Conservation (phyloP, 2,329 filamentous ascomycete species). For the Ceratocystis diversiconidia region DNA sequence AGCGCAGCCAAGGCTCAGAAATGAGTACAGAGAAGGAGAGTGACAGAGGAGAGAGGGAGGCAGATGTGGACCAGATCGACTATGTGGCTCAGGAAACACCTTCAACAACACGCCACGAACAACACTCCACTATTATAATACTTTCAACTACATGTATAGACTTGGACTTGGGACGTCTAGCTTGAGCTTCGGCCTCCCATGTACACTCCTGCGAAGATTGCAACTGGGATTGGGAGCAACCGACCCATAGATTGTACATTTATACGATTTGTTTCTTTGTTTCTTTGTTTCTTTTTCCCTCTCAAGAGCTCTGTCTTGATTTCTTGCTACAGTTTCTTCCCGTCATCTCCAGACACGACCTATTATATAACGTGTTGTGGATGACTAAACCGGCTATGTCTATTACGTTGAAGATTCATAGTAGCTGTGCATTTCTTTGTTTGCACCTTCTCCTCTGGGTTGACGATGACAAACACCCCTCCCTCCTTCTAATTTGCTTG, state of each 20-base stretch:
- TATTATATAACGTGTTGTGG: too few relatives aligned
- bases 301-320: too few relatives aligned
- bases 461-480: neutral
- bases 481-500: neutral
- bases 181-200: neutral
- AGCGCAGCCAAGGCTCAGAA: slow-evolving; percentile 16
- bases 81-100: neutral
- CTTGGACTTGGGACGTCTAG: neutral
- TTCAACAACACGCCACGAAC: slow-evolving; percentile 3
- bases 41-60: neutral
- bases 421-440: neutral
- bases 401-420: neutral
- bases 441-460: neutral
- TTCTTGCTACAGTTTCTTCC: too few relatives aligned
- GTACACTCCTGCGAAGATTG: neutral
- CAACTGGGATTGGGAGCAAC: neutral
- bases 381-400: neutral
- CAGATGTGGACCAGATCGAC: neutral
- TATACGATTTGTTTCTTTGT: neutral
- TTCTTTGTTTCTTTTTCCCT: neutral
- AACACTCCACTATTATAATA: neutral
- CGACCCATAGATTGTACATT: neutral
- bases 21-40: neutral
- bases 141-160: slow-evolving; percentile 4
- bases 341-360: too few relatives aligned